Evolutionary conservation across 345 rosid species (phyloP).

Genomic region (Citrus medica): DNA sequence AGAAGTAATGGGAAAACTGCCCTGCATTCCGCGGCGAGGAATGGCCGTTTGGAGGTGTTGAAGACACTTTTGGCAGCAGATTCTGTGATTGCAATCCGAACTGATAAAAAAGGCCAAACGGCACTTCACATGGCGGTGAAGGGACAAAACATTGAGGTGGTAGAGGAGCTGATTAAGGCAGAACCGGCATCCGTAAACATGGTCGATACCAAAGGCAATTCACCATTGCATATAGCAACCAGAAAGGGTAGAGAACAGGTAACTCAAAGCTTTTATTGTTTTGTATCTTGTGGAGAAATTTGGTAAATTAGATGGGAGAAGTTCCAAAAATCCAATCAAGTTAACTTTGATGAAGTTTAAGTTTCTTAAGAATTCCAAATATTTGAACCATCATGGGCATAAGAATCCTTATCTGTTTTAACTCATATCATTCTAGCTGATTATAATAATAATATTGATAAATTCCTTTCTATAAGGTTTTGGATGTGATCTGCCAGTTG

Average conservation of each 20-base stretch:
- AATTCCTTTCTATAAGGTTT: neutral
- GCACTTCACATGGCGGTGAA: constrained; percentile 96
- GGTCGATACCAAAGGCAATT: constrained; percentile 75
- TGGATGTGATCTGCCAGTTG: neutral
- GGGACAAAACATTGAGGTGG: constrained; percentile 69
- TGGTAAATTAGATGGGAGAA: neutral
- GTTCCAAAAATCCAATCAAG: neutral
- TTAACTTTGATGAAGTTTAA: neutral
- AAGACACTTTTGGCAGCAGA: constrained; percentile 60
- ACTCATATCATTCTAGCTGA: neutral
- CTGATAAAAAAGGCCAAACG: constrained; percentile 91
- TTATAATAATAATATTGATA: neutral
- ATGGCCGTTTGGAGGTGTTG: constrained; percentile 76
- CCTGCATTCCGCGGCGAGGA: constrained; percentile 87
- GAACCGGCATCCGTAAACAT: constrained; percentile 56
- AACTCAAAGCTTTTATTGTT: neutral
- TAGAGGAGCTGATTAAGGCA: constrained; percentile 59
- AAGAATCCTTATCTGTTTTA: neutral
- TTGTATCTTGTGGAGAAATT: neutral
- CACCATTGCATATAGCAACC: constrained; percentile 73
- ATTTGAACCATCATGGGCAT: neutral
- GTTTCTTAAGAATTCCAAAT: neutral
- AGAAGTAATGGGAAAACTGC: constrained; percentile 92
- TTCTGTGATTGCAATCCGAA: constrained; percentile 54
- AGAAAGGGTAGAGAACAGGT: constrained; percentile 87